A percentile compares a stretch with the other conserved stretches of the same genome.
Evolutionary conservation across 345 rosid species (phyloP).

Genomic region (Mercurialis annua): DNA sequence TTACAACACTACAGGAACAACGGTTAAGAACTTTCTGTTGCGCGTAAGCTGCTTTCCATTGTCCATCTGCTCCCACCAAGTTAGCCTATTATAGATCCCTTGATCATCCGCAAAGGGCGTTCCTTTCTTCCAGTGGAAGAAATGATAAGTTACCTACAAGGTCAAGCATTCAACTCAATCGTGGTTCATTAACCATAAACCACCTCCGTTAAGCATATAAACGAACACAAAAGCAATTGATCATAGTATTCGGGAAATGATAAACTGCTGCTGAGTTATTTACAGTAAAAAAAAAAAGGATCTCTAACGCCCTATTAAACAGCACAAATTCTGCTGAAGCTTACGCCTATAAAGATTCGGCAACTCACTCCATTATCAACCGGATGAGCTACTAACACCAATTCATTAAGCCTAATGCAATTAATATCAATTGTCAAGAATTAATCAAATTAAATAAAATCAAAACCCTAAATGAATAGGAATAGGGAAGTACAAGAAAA

Average conservation of each 20-base stretch:
- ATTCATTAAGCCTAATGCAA: too few species aligned
- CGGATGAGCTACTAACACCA: too few species aligned
- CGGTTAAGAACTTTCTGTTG: slow-evolving; percentile 84
- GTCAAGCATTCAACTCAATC: slow-evolving; percentile 16
- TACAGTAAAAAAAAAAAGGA: neutral
- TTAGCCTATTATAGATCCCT: slow-evolving; percentile 88
- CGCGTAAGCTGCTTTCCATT: slow-evolving; percentile 93
- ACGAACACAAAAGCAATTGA: neutral
- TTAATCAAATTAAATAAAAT: neutral
- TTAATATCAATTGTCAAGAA: neutral
- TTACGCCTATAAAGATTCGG: neutral
- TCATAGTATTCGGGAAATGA: neutral
- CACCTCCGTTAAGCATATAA: neutral
- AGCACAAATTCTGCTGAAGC: neutral
- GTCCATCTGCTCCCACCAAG: slow-evolving; percentile 99
- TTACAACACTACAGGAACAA: slow-evolving; percentile 94
- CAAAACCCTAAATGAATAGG: slow-evolving; percentile 2
- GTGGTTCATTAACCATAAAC: slow-evolving; percentile 4
- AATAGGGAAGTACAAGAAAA: slow-evolving; percentile 39
- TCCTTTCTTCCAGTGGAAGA: slow-evolving; percentile 99
- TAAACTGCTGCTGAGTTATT: neutral
- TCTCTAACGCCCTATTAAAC: neutral
- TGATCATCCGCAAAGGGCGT: slow-evolving; percentile 97
- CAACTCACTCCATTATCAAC: neutral
- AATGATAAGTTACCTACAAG: slow-evolving; percentile 82